Conservation (phyloP, 2,329 filamentous ascomycete species). For the Boeremia lycopersici region DNA sequence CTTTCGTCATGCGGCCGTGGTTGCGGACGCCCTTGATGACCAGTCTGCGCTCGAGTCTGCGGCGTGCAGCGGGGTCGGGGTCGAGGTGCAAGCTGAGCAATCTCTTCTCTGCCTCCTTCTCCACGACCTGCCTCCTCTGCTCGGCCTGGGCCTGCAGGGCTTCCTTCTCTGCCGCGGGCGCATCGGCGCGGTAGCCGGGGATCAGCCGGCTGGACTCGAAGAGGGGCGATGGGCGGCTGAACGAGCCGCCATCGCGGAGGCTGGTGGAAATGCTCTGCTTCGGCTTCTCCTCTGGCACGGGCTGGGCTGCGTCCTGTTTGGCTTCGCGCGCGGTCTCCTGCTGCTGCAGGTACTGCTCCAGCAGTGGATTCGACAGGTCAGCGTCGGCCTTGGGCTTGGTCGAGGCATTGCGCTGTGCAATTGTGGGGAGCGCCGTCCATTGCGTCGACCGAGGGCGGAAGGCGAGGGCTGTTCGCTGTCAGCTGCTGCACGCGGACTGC, state of each 20-base stretch:
- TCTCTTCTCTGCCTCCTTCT: constrained; percentile 53
- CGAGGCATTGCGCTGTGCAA: constrained; percentile 23
- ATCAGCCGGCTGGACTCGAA: constrained; percentile 34
- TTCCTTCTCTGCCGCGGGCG: constrained; percentile 22
- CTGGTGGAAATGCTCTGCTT: constrained; percentile 1
- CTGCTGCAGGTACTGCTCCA: constrained; percentile 61
- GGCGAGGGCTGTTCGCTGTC: constrained; percentile 29
- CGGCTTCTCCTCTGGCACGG: background rate
- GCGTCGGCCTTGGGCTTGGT: constrained; percentile 16
- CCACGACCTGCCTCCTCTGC: constrained; percentile 9
- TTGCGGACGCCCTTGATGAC: constrained; percentile 75
- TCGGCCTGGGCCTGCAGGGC: constrained; percentile 19
- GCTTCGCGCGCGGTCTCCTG: constrained; percentile 17
- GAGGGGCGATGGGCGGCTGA: constrained; percentile 26
- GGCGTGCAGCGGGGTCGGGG: constrained; percentile 73
- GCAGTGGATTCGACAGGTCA: constrained; percentile 60
- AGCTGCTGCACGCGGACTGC: background rate
- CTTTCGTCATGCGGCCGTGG: constrained; percentile 69
- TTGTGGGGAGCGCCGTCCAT: constrained; percentile 25
- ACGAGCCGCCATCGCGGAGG: constrained; percentile 25
- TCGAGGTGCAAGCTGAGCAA: constrained; percentile 65
- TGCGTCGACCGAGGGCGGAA: constrained; percentile 28
- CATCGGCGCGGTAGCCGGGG: constrained; percentile 30
- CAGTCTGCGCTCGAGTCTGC: constrained; percentile 82
- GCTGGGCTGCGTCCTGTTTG: background rate